Conservation (phyloP, 257 asterid species). For the Solanum clarkiae region DNA sequence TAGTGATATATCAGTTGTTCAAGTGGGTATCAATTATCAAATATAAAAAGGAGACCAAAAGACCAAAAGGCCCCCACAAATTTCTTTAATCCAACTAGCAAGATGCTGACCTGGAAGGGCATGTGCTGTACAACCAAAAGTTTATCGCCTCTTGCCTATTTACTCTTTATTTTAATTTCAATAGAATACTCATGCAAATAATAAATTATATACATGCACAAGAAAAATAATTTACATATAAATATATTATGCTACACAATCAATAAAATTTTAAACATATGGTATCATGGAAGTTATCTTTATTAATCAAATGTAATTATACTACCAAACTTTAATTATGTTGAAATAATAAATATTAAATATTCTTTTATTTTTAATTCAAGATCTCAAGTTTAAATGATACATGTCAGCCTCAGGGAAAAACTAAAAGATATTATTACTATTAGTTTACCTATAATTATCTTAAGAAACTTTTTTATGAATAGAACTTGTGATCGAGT, state of each 20-base stretch:
- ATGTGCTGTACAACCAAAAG: background rate
- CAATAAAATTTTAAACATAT: background rate
- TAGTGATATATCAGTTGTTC: background rate
- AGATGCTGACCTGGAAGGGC: background rate
- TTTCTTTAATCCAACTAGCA: background rate
- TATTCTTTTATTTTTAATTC: too few relatives aligned
- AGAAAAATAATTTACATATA: background rate
- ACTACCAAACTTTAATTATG: background rate
- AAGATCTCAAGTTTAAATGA: accelerated
- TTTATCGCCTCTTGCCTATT: background rate
- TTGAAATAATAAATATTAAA: too few relatives aligned
- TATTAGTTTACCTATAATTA: background rate
- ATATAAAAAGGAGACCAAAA: background rate
- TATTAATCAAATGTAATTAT: background rate
- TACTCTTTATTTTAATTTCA: background rate
- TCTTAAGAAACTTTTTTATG: background rate
- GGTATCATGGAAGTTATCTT: background rate
- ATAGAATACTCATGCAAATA: background rate
- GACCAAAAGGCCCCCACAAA: background rate
- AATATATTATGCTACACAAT: background rate
- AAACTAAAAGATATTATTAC: too few relatives aligned
- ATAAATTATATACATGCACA: background rate
- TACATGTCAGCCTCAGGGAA: too few relatives aligned
- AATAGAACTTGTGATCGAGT: background rate
- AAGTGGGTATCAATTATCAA: background rate